A percentile compares a stretch with the other conserved stretches of the same genome.
These are phyloP conservation scores for Nigrograna mackinnonii DNA, from an alignment of 2,329 filamentous ascomycete genomes.

Conservation along the genomic window DNA sequence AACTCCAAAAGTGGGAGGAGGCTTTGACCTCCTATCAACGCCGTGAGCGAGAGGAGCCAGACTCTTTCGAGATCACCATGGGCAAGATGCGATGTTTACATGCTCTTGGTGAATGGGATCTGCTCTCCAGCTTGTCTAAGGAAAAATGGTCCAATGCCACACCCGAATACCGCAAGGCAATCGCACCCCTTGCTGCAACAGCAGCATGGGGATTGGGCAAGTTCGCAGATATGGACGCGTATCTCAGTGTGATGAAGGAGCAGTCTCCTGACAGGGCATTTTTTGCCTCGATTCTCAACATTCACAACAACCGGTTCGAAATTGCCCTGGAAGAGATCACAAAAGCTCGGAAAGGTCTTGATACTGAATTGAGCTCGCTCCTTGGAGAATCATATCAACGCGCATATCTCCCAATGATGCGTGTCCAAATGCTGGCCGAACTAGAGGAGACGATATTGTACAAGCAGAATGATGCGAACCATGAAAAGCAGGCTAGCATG, in stretches of 20 bases:
- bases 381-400: slow-evolving; percentile 99
- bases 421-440: slow-evolving; percentile 98
- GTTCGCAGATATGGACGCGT: slow-evolving; percentile 98
- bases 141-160: slow-evolving; percentile 93
- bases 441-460: slow-evolving; percentile 97
- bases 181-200: slow-evolving; percentile 91
- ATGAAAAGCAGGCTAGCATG: slow-evolving; percentile 87
- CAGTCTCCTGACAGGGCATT: slow-evolving; percentile 94
- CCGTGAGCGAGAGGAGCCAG: slow-evolving; percentile 72
- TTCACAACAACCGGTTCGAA: slow-evolving; percentile 94
- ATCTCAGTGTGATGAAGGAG: slow-evolving; percentile 92
- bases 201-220: slow-evolving; percentile 96
- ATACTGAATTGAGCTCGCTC: slow-evolving; percentile 92
- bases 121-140: slow-evolving; percentile 83
- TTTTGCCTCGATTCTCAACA: slow-evolving; percentile 92
- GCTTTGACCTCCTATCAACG: slow-evolving; percentile 89
- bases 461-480: slow-evolving; percentile 82
- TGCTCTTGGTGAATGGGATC: slow-evolving; percentile 96
- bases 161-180: slow-evolving; percentile 83
- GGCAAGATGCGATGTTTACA: slow-evolving; percentile 99
- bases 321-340: slow-evolving; percentile 89
- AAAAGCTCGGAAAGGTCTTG: slow-evolving; percentile 88
- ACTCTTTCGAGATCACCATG: slow-evolving; percentile 94
- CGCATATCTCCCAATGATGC: slow-evolving; percentile 96
- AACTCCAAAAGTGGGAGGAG: slow-evolving; percentile 97